These are phyloP conservation scores for Penicillium herquei DNA, from an alignment of 495 filamentous ascomycete species.

Conservation along the genomic window DNA sequence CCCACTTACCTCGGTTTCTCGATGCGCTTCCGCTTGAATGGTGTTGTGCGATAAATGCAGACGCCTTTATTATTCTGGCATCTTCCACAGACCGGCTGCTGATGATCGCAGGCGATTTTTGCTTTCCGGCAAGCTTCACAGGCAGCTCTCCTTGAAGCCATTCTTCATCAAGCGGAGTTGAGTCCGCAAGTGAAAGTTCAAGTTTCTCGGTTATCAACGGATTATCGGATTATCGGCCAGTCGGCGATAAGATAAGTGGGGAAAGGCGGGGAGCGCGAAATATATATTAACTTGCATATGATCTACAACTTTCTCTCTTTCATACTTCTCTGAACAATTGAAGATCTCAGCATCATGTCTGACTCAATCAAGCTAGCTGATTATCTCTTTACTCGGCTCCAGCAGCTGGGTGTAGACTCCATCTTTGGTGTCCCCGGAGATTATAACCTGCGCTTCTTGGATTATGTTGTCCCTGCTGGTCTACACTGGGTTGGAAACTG, in stretches of 20 bases:
- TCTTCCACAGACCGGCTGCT: constrained; percentile 38
- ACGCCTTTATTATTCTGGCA: constrained; percentile 26
- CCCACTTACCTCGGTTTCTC: constrained; percentile 22
- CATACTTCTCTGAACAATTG: neutral
- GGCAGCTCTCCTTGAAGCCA: constrained; percentile 30
- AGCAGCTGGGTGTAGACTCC: constrained; percentile 65
- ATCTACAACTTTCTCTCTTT: neutral
- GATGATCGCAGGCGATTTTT: constrained; percentile 43
- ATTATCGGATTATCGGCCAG: constrained; percentile 7
- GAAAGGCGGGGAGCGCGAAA: neutral
- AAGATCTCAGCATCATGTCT: constrained; percentile 5
- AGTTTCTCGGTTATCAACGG: constrained; percentile 18
- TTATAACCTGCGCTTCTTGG: constrained; percentile 68
- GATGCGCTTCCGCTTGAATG: constrained; percentile 33
- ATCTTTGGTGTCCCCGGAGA: constrained; percentile 73
- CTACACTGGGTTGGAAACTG: constrained; percentile 76
- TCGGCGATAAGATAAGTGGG: constrained; percentile 21
- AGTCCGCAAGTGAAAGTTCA: constrained; percentile 5
- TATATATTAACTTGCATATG: neutral
- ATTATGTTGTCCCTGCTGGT: constrained; percentile 60
- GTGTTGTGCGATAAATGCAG: constrained; percentile 40
- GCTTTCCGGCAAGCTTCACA: constrained; percentile 43
- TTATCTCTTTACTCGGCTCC: constrained; percentile 69
- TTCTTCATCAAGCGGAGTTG: constrained; percentile 8
- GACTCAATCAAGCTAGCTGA: constrained; percentile 36